Evolutionary conservation across 2,329 filamentous ascomycete species (phyloP).

Genomic region (Aureobasidium sp.): DNA sequence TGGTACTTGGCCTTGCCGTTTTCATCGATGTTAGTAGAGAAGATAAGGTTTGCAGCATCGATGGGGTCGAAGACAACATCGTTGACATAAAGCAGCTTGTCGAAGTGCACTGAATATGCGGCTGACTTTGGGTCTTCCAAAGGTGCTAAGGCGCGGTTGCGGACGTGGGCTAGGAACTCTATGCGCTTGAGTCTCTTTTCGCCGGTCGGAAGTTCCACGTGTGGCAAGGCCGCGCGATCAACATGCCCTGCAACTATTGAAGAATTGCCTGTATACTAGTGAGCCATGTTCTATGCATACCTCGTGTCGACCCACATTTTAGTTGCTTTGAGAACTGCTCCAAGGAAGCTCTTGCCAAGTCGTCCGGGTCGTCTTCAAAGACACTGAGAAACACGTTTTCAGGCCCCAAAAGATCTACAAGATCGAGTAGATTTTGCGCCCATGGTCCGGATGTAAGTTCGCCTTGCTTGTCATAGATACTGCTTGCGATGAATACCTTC

Average conservation of each 20-base stretch:
- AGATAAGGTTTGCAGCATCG: slow-evolving; percentile 53
- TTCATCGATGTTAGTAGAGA: slow-evolving; percentile 49
- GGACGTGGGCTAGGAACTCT: slow-evolving; percentile 61
- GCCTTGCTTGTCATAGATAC: slow-evolving; percentile 57
- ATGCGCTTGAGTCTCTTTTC: slow-evolving; percentile 61
- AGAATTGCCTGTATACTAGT: slow-evolving; percentile 27
- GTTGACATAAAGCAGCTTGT: slow-evolving; percentile 55
- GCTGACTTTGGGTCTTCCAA: slow-evolving; percentile 41
- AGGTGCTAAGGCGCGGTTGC: slow-evolving; percentile 60
- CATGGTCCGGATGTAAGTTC: slow-evolving; percentile 54
- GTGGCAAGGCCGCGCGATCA: slow-evolving; percentile 35
- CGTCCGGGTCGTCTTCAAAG: slow-evolving; percentile 54
- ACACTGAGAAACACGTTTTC: slow-evolving; percentile 64
- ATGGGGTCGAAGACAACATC: slow-evolving; percentile 56
- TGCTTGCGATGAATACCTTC: slow-evolving; percentile 65
- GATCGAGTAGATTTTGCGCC: slow-evolving; percentile 50
- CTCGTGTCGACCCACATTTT: not conserved
- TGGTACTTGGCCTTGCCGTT: slow-evolving; percentile 48
- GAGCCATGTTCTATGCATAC: not conserved
- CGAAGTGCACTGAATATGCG: slow-evolving; percentile 34
- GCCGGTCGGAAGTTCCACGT: slow-evolving; percentile 56
- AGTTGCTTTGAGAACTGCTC: slow-evolving; percentile 32
- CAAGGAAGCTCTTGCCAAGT: not conserved
- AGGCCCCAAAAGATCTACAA: slow-evolving; percentile 58
- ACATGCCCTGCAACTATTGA: slow-evolving; percentile 53